A percentile compares a stretch with the other conserved stretches of the same genome.
These are phyloP conservation scores for Penicillium salamii DNA, from an alignment of 495 filamentous ascomycete species.

Conservation along the genomic window DNA sequence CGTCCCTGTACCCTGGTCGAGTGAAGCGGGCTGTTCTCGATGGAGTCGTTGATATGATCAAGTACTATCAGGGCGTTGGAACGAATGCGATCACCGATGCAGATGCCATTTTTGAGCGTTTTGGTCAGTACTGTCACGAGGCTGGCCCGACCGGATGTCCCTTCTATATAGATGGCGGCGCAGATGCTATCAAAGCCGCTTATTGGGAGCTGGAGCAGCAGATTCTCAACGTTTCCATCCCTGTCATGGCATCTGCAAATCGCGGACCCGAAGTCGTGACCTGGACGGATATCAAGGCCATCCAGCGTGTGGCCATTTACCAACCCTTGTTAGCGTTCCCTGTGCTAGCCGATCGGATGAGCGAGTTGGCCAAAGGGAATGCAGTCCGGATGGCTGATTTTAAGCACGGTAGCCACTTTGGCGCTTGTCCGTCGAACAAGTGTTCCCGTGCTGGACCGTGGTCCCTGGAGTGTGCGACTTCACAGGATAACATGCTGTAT, in stretches of 20 bases:
- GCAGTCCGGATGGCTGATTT: constrained; percentile 50
- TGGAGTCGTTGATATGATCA: constrained; percentile 51
- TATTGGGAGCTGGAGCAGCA: constrained; percentile 37
- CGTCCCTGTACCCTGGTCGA: constrained; percentile 52
- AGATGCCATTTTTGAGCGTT: constrained; percentile 45
- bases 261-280: constrained; percentile 42
- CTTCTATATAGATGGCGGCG: constrained; percentile 37
- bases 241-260: constrained; percentile 31
- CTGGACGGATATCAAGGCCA: constrained; percentile 39
- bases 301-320: constrained; percentile 45
- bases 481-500: constrained; percentile 36
- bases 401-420: constrained; percentile 31
- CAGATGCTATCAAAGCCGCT: constrained; percentile 36
- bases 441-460: constrained; percentile 34
- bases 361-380: constrained; percentile 53
- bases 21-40: constrained; percentile 50
- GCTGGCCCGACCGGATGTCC: constrained; percentile 41
- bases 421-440: constrained; percentile 37
- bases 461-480: constrained; percentile 40
- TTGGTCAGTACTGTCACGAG: constrained; percentile 47
- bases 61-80: constrained; percentile 42
- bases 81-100: constrained; percentile 46
- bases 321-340: constrained; percentile 58
- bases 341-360: constrained; percentile 50
- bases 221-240: constrained; percentile 45